Base-by-base conservation (phyloP, 2,329 filamentous ascomycete genomes). In the Penicillium sp. region DNA sequence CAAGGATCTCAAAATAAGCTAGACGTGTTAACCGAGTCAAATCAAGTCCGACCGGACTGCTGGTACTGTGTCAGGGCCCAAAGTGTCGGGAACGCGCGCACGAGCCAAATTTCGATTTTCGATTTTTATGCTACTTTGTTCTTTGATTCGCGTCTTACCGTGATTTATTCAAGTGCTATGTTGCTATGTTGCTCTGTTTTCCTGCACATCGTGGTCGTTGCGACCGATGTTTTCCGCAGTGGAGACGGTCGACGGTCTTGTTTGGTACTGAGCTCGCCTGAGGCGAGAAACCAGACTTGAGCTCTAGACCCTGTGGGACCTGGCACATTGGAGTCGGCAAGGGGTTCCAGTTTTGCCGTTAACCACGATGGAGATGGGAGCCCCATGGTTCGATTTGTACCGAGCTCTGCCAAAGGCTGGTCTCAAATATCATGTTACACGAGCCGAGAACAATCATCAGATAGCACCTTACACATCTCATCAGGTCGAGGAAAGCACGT, bases 31-130 rank as follows among this genome's bases (percentile, higher is more conserved):
- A 51, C 42, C 54, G 50, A 52, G 54, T 55, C 46, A 52, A 39
- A 56, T 42, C 29, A 43, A 42, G 42, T 46, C 31, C 40, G 55
- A 55, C 57, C 56, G 55, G 50, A 48, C 42, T 46, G 47, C 32
- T 45, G 40, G 57, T 55, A 59, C 54, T 47, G 50, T 40, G 32
- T 48, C 50, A 48, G 56, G 52, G 54, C 46, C 57, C 57, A 55
- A 38, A 23, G 50, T 37, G 46, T 55, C 57, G 57, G 57, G 52
- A 59, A 47, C 51, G 42, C 52, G 23, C 35, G 46, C 54, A 49
- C 42, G 49, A 46, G 44, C 47, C 52, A 50, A 50, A 38, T 39
- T 48, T 35, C n/a, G 35, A 44, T 28, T 32, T 23, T 20, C 34
- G 22, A 40, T 26, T 11, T 20, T 26, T 31, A 14, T 24, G 22